Base-by-base conservation (phyloP, 192 early-diverging fungal species). In the Pilobolus umbonatus region DNA sequence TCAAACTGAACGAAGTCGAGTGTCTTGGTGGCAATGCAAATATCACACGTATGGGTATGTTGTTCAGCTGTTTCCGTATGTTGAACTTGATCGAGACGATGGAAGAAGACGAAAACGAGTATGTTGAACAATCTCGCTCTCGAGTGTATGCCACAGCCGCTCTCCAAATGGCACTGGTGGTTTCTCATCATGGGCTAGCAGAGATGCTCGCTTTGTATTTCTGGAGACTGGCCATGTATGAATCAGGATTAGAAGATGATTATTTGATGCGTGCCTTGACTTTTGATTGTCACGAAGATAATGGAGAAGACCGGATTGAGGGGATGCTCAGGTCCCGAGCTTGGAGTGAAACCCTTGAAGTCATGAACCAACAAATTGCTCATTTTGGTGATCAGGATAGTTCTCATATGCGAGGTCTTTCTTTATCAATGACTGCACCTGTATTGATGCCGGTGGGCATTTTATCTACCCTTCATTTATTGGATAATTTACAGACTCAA, bases 91-190 rank as follows among this genome's bases (percentile, higher is more conserved):
- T 62, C 12, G 70, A 72, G 17, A 32, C 61, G 17, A 36, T 72
- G 21, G 54, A 72, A 28, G 55, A 65, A 24, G 58, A 67, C 17
- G 40, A 36, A 4, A 28, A 59, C 32, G 38, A 49, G 10, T 38
- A 62, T 25, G 43, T 49, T 4, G 58, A 45, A 0, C 55, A 56
- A 45, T 49, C 54, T 10, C 58, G 44, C 17, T 60, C 60, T 11
- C 64, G 70, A 21, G 56, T 57, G 8, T 72, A 72, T 51, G 70
- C 70, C 4, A 72, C 58, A 17, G 70, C 64, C n/a, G 61, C 70
- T 31, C 50, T 72, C 5, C 64, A 72, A 34, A 42, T 65, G 60
- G 58, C 60, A 21, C 30, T 63, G 0, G 32, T 60, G 29, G 32
- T 66, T 17, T 59, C 70, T 17, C 52, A 38, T 17, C 46, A 35